Conservation (phyloP, 2,329 filamentous ascomycete genomes). For the Colletotrichum limetticola region DNA sequence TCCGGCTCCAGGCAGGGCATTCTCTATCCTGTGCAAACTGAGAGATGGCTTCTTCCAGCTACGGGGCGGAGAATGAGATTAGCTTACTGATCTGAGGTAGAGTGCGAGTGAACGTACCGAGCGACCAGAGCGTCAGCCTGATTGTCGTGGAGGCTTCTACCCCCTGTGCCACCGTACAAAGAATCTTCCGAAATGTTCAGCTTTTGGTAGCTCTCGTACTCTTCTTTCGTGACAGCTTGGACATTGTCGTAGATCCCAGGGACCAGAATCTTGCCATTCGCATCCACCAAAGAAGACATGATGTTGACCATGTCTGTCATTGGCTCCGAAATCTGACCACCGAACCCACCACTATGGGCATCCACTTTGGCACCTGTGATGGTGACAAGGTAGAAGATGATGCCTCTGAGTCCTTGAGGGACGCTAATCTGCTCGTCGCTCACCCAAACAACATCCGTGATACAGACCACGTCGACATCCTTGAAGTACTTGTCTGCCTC, state of each 20-base stretch:
- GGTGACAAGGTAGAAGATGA: slow-evolving; percentile 96
- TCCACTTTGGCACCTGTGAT: slow-evolving; percentile 92
- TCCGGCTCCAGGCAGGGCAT: slow-evolving; percentile 90
- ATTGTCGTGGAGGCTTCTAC: slow-evolving; percentile 71
- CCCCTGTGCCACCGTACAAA: slow-evolving; percentile 89
- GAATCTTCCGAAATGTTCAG: slow-evolving; percentile 98
- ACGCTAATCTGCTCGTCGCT: slow-evolving; percentile 98
- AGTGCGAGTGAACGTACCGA: background rate
- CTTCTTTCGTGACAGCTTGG: slow-evolving; percentile 85
- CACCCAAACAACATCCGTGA: slow-evolving; percentile 99
- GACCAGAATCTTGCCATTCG: slow-evolving; percentile 90
- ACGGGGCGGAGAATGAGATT: slow-evolving; percentile 47
- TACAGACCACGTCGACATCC: slow-evolving; percentile 95
- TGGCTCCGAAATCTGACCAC: slow-evolving; percentile 94
- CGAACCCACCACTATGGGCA: slow-evolving; percentile 96
- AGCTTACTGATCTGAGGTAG: background rate
- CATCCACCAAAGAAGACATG: slow-evolving; percentile 86
- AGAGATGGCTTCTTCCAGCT: slow-evolving; percentile 96
- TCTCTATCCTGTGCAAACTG: slow-evolving; percentile 94
- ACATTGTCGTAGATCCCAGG: slow-evolving; percentile 93
- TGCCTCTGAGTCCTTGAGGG: slow-evolving; percentile 95
- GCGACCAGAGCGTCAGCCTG: slow-evolving; percentile 24
- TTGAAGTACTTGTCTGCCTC: slow-evolving; percentile 96
- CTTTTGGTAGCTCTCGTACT: slow-evolving; percentile 85
- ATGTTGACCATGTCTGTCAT: slow-evolving; percentile 95